Conservation (phyloP, 768 basidiomycete genomes). For the Coprinopsis sp. region DNA sequence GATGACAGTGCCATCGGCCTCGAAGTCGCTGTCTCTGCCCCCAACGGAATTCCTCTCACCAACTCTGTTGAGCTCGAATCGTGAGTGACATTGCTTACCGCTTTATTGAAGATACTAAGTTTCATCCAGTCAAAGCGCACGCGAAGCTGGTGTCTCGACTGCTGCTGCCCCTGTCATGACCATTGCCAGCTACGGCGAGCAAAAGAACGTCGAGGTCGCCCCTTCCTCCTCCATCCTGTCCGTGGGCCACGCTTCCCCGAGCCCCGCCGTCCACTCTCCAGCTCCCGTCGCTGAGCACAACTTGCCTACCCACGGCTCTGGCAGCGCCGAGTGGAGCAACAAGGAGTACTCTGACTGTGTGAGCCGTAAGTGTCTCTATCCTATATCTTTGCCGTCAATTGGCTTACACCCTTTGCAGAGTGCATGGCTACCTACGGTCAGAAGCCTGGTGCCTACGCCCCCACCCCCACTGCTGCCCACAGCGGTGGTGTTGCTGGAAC, state of each 20-base stretch:
- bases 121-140: constrained; percentile 2
- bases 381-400: neutral
- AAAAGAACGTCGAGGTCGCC: neutral
- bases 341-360: constrained; percentile 65
- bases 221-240: neutral
- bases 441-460: constrained; percentile 28
- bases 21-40: constrained; percentile 41
- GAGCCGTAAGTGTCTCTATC: constrained; percentile 44
- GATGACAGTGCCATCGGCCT: constrained; percentile 36
- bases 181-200: constrained; percentile 15
- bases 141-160: constrained; percentile 16
- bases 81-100: constrained; percentile 21
- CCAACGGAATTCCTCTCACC: constrained; percentile 42
- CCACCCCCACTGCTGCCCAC: constrained; percentile 29
- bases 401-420: constrained; percentile 34
- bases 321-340: constrained; percentile 51
- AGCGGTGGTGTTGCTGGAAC: constrained; percentile 30
- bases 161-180: constrained; percentile 11
- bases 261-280: neutral
- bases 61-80: constrained; percentile 24
- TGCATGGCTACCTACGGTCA: constrained; percentile 59
- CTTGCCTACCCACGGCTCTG: constrained; percentile 60
- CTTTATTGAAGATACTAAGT: neutral
- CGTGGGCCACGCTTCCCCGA: neutral
- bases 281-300: constrained; percentile 21